phyloP scores from a whole-genome alignment of 371 early-diverging fungal species.

The Mucor circinelloides region DNA sequence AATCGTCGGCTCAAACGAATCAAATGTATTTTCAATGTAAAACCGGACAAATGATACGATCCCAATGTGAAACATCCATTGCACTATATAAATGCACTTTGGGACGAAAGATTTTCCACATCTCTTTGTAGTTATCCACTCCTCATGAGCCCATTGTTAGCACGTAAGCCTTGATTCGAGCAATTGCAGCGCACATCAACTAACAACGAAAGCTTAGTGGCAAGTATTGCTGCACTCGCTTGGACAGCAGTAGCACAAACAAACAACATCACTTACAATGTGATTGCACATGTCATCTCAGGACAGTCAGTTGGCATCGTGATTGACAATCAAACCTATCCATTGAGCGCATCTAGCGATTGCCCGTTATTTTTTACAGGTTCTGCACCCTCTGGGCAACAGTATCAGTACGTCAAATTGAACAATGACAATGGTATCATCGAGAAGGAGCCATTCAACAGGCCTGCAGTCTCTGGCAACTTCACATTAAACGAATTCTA shows the following conservation, averaged over 20 bases:
- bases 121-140: background rate
- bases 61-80: background rate
- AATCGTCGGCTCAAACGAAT: background rate
- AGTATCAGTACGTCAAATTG: background rate
- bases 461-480: background rate
- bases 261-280: background rate
- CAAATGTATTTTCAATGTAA: background rate
- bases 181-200: background rate
- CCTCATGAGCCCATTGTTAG: background rate
- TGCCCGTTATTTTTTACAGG: background rate
- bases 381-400: background rate
- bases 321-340: background rate
- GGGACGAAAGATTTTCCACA: background rate
- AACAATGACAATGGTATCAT: background rate
- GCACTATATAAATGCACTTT: background rate
- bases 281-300: background rate
- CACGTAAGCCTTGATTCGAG: background rate
- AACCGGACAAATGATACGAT: background rate
- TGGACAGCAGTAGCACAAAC: background rate
- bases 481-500: conserved; percentile 20
- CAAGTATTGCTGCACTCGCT: background rate
- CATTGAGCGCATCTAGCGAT: background rate
- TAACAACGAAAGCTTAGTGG: background rate
- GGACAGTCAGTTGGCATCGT: background rate
- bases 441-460: background rate